Evolutionary conservation across 495 filamentous ascomycete species (phyloP), one percentile per base, ranked within the genome.

Genomic region (Neurospora sp.): DNA sequence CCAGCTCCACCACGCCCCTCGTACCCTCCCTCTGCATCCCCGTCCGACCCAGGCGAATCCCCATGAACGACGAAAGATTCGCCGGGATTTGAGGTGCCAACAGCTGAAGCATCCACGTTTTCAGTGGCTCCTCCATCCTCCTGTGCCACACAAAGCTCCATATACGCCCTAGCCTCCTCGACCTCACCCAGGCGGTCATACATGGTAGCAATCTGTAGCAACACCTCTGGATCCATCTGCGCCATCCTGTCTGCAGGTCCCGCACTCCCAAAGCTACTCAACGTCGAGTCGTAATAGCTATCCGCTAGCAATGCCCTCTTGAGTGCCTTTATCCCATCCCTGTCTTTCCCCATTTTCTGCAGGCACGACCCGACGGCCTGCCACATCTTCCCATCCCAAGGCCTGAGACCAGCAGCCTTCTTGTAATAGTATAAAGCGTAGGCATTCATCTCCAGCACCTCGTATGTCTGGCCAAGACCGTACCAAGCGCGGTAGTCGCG

Each of bases 401-500:
- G 93, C 10, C 92, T 88, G 4, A 98, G 85, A 11, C 92, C 92
- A 1, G 96, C 95, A 1, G 96, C 96, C 69, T 94, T 93, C 77
- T 99, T 95, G 84, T 96, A 98, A 82, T 99, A 99, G 87, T 94
- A 98, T 1, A 98, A 84, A 5, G 94, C 93, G 80, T 99, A 99
- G 72, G 93, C 91, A 76, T 97, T 92, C 94, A 98, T 98, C 80
- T 98, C 96, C 9, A 99, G 88, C 37, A 99, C 90, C 79, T 99
- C 96, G 76, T 99, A 99, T 0, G 95, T 96, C 78, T 98, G 95
- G 7, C 96, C 96, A 1, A 99, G 86, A 70, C 96, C 96, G 79
- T 98, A 98, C 96, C 96, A 99, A 18, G 96, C 96, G 69, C 96
- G 92, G 82, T 98, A 98, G 78, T 99, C 96, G 78, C 94, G 92